A percentile compares a stretch with the other conserved stretches of the same genome.
Conservation (phyloP, 768 basidiomycete genomes). For the Neoboletus magnificus region DNA sequence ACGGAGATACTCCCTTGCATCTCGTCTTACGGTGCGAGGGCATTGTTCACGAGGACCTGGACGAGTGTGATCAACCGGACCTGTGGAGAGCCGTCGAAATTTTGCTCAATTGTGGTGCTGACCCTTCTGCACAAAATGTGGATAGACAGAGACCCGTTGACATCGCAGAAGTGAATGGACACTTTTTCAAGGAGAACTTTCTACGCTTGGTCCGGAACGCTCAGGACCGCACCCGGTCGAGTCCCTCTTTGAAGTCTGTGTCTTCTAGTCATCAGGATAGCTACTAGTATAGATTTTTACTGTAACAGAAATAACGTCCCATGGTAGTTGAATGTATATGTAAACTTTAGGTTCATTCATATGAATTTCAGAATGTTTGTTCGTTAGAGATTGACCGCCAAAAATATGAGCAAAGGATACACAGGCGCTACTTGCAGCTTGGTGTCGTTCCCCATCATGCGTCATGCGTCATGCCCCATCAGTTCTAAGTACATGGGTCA, state of each 20-base stretch:
- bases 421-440: not conserved
- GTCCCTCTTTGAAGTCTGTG: not conserved
- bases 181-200: not conserved
- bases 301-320: not conserved
- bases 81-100: not conserved
- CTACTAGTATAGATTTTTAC: not conserved
- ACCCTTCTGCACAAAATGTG: not conserved
- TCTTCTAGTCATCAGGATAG: not conserved
- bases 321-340: not conserved
- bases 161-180: not conserved
- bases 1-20: not conserved
- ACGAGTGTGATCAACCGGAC: rapidly evolving
- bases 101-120: not conserved
- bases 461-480: no score
- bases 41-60: not conserved
- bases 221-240: not conserved
- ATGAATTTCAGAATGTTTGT: not conserved
- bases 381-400: not conserved
- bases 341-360: not conserved
- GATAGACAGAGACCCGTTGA: not conserved
- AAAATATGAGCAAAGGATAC: not conserved
- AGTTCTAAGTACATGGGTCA: no score
- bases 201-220: not conserved
- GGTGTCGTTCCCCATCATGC: no score
- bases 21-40: not conserved